Conservation (phyloP, 2,329 filamentous ascomycete species). For the Bisporella sp. region DNA sequence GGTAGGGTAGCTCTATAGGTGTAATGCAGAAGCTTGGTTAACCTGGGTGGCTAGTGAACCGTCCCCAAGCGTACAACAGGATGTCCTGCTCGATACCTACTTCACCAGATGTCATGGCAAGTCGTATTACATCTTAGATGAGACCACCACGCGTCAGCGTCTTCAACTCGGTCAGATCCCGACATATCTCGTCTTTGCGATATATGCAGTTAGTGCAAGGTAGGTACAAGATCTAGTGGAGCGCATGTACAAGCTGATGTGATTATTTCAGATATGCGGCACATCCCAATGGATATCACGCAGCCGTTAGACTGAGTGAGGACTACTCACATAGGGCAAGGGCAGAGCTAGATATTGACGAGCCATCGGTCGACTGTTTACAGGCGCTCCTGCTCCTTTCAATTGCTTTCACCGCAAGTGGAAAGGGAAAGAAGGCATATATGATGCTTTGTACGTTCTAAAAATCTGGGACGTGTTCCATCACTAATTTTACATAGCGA, state of each 20-base stretch:
- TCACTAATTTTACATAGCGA: slow-evolving; percentile 46
- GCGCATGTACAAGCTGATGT: not conserved
- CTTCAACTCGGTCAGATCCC: slow-evolving; percentile 52
- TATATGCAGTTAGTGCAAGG: slow-evolving; percentile 58
- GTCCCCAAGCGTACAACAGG: slow-evolving; percentile 43
- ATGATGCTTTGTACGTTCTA: slow-evolving; percentile 66
- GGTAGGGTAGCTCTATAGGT: slow-evolving; percentile 24
- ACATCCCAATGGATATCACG: slow-evolving; percentile 60
- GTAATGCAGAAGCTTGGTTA: slow-evolving; percentile 15
- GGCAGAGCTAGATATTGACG: slow-evolving; percentile 67
- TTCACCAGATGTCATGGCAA: slow-evolving; percentile 75
- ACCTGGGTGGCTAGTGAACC: slow-evolving; percentile 32
- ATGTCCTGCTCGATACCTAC: slow-evolving; percentile 68
- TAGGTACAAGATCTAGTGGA: slow-evolving; percentile 26
- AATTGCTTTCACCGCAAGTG: slow-evolving; percentile 68
- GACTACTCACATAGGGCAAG: slow-evolving; percentile 67
- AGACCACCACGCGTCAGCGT: slow-evolving; percentile 65
- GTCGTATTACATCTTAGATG: slow-evolving; percentile 75
- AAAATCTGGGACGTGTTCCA: not conserved
- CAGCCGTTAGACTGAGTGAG: slow-evolving; percentile 61
- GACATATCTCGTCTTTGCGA: slow-evolving; percentile 44
- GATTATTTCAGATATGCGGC: slow-evolving; percentile 54
- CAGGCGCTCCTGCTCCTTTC: slow-evolving; percentile 71
- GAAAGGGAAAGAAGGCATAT: slow-evolving; percentile 77
- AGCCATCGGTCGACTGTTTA: slow-evolving; percentile 71